These are phyloP conservation scores for Daldinia eschscholtzii DNA, from an alignment of 2,329 filamentous ascomycete species.

Conservation along the genomic window DNA sequence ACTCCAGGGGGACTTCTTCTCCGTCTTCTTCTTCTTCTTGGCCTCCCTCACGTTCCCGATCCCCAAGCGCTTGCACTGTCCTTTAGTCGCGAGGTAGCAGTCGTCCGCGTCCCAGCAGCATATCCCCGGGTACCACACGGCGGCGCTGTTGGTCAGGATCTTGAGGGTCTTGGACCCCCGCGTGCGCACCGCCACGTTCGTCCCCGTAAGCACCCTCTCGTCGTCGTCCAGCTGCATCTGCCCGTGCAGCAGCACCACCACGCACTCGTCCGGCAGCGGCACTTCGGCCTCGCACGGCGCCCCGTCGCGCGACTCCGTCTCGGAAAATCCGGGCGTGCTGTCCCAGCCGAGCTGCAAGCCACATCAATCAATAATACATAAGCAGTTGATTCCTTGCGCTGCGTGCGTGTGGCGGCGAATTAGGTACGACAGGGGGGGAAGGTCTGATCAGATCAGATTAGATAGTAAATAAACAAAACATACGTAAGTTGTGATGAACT, in stretches of 20 bases:
- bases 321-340: not conserved
- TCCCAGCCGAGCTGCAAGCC: slow-evolving; percentile 4
- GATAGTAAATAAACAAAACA: not conserved
- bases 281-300: not conserved
- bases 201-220: not conserved
- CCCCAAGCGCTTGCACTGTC: slow-evolving; percentile 14
- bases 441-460: too few relatives aligned
- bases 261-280: slow-evolving; percentile 13
- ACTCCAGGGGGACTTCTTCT: not conserved
- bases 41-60: slow-evolving; percentile 17
- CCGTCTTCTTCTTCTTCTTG: slow-evolving; percentile 7
- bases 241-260: slow-evolving; percentile 11
- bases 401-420: not conserved
- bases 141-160: slow-evolving; percentile 12
- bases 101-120: slow-evolving; percentile 16
- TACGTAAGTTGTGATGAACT: not conserved
- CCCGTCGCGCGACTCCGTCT: not conserved
- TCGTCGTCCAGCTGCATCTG: slow-evolving; percentile 16
- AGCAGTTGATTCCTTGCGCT: not conserved
- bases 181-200: slow-evolving; percentile 11
- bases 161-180: slow-evolving; percentile 10
- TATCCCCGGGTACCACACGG: slow-evolving; percentile 16
- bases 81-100: slow-evolving; percentile 7
- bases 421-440: not conserved
- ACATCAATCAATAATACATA: not conserved